phyloP scores from a whole-genome alignment of 805 yeast genomes.

The Wickerhamomyces rabaulensis region DNA sequence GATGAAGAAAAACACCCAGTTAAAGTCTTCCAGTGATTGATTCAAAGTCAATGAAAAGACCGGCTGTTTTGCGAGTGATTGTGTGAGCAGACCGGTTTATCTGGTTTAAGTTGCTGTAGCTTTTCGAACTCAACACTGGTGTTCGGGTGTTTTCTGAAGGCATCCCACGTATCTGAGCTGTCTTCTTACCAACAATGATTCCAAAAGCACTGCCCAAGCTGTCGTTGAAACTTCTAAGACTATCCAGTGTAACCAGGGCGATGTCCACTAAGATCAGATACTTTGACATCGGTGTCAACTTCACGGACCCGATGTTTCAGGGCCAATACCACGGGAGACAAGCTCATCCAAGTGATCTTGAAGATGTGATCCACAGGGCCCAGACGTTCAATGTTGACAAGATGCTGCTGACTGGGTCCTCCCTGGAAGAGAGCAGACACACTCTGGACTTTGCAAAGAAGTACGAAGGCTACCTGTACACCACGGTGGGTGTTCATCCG shows the following conservation, averaged over 20 bases:
- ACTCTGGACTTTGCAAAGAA: constrained; percentile 50
- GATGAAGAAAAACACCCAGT: too few relatives aligned
- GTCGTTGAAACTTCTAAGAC: not conserved
- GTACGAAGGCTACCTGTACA: constrained; percentile 33
- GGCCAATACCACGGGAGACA: constrained; percentile 72
- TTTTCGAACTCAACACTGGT: too few relatives aligned
- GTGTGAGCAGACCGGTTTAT: too few relatives aligned
- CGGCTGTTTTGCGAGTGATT: too few relatives aligned
- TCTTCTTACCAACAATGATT: too few relatives aligned
- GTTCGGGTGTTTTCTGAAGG: too few relatives aligned
- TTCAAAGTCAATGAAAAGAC: too few relatives aligned
- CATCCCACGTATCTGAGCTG: too few relatives aligned
- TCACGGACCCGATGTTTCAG: constrained; percentile 83
- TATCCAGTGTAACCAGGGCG: not conserved
- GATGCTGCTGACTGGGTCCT: constrained; percentile 81
- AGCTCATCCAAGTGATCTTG: constrained; percentile 64
- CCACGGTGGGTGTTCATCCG: constrained; percentile 95
- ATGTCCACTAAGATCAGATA: constrained; percentile 8
- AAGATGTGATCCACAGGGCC: constrained; percentile 63
- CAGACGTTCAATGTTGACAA: constrained; percentile 55
- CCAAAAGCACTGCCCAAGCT: not conserved
- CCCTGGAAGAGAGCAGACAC: constrained; percentile 57
- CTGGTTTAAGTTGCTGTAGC: too few relatives aligned
- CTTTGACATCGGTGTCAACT: constrained; percentile 60
- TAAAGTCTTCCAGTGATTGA: too few relatives aligned